Conservation (phyloP, 1,284 basidiomycete genomes). For the Ustilago hordei region DNA sequence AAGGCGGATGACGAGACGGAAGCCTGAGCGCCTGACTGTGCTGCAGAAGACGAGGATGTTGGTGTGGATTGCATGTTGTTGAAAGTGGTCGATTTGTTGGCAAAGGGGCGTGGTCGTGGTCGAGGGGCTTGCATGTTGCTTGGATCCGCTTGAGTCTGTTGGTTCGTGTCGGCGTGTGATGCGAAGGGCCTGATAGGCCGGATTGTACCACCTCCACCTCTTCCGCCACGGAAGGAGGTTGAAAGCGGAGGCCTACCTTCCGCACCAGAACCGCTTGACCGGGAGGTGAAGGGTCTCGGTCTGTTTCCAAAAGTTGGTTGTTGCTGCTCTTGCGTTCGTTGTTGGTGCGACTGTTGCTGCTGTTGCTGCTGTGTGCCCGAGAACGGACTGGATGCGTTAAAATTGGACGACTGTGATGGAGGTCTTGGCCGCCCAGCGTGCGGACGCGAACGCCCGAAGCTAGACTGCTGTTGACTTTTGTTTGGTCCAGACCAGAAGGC, state of each 20-base stretch:
- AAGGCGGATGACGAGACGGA: slow-evolving; percentile 11
- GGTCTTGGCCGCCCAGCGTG: slow-evolving; percentile 18
- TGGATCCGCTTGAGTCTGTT: slow-evolving; percentile 8
- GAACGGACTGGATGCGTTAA: slow-evolving; percentile 17
- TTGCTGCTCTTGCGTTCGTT: slow-evolving; percentile 11
- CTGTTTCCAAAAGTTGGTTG: slow-evolving; percentile 28
- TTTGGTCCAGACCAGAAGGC: slow-evolving; percentile 15
- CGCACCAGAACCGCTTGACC: slow-evolving; percentile 19
- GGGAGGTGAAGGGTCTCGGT: slow-evolving; percentile 35
- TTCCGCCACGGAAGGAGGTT: slow-evolving; percentile 19
- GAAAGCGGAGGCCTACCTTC: slow-evolving; percentile 29
- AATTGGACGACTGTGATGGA: slow-evolving; percentile 17
- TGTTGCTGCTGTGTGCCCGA: slow-evolving; percentile 16
- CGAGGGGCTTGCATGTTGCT: slow-evolving; percentile 20
- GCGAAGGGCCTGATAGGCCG: slow-evolving; percentile 34
- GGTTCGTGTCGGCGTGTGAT: slow-evolving; percentile 8
- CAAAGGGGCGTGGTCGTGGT: slow-evolving; percentile 35
- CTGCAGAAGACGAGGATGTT: background rate
- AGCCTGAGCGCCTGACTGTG: background rate
- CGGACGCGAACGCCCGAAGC: slow-evolving; percentile 19
- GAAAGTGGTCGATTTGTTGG: slow-evolving; percentile 43
- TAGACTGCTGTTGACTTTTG: slow-evolving; percentile 19
- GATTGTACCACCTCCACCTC: slow-evolving; percentile 28
- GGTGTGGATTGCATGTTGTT: slow-evolving; percentile 23
- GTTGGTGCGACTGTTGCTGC: slow-evolving; percentile 22